Conservation (phyloP, 768 basidiomycete genomes). For the Tylopilus balloui region DNA sequence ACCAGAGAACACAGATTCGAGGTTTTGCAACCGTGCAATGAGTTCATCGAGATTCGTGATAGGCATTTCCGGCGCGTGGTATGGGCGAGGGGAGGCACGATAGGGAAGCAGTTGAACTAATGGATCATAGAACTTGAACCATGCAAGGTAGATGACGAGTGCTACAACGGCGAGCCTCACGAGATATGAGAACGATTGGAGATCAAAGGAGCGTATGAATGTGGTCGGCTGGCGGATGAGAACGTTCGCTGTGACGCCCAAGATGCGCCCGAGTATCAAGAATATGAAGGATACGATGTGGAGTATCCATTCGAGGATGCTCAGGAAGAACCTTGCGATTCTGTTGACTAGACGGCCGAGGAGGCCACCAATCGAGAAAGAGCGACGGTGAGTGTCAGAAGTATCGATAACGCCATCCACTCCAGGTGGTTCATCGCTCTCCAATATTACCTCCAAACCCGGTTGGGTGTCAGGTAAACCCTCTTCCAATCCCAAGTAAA, state of each 20-base stretch:
- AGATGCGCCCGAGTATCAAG: slow-evolving; percentile 42
- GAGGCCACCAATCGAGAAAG: slow-evolving; percentile 45
- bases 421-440: slow-evolving; percentile 50
- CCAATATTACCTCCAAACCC: slow-evolving; percentile 59
- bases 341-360: slow-evolving; percentile 43
- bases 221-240: slow-evolving; percentile 45
- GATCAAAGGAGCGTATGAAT: slow-evolving; percentile 34
- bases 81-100: slow-evolving; percentile 34
- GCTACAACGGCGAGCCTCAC: slow-evolving; percentile 43
- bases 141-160: slow-evolving; percentile 41
- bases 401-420: slow-evolving; percentile 27
- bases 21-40: slow-evolving; percentile 51
- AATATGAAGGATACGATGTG: slow-evolving; percentile 32
- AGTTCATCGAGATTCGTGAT: slow-evolving; percentile 66
- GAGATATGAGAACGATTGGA: slow-evolving; percentile 31
- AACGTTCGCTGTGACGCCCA: slow-evolving; percentile 48
- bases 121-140: slow-evolving; percentile 41
- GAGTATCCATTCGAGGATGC: slow-evolving; percentile 23
- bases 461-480: slow-evolving; percentile 40
- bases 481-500: slow-evolving; percentile 15
- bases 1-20: slow-evolving; percentile 60
- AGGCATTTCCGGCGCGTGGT: slow-evolving; percentile 53
- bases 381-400: slow-evolving; percentile 15
- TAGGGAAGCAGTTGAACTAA: slow-evolving; percentile 32
- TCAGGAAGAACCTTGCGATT: slow-evolving; percentile 28